phyloP scores from a whole-genome alignment of 2,329 filamentous ascomycete species.

The Epichloe sibirici region DNA sequence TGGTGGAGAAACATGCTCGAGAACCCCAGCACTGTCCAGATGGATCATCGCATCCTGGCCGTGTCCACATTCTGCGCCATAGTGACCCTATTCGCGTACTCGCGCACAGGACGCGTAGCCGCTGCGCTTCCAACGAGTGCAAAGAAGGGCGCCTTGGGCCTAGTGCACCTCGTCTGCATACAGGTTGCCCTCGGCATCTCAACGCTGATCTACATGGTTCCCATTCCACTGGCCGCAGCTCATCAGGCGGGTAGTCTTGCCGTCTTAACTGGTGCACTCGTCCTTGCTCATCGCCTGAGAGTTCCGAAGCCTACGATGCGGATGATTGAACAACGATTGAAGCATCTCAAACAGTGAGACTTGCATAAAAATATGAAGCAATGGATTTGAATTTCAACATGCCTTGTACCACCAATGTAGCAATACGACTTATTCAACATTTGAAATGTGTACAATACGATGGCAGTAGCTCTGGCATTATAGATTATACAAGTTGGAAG shows the following conservation, averaged over 20 bases:
- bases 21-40: conserved; percentile 89
- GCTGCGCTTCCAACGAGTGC: conserved; percentile 50
- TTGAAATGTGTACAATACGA: background rate
- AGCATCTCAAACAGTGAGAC: conserved; percentile 14
- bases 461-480: background rate
- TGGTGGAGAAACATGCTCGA: conserved; percentile 98
- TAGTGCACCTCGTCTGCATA: conserved; percentile 69
- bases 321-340: conserved; percentile 42
- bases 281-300: conserved; percentile 68
- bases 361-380: too few species aligned
- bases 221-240: conserved; percentile 72
- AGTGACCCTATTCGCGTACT: conserved; percentile 68
- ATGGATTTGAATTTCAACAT: background rate
- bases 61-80: conserved; percentile 78
- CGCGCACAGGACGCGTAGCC: conserved; percentile 49
- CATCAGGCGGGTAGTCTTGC: conserved; percentile 88
- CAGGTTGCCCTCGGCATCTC: conserved; percentile 82
- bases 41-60: conserved; percentile 88
- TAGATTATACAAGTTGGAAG: too few species aligned
- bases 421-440: background rate
- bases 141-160: conserved; percentile 58
- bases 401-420: too few species aligned
- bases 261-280: conserved; percentile 67
- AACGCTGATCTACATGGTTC: conserved; percentile 89
- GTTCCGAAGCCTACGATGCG: conserved; percentile 54